Conservation (phyloP, 495 filamentous ascomycete species). For the Aspergillus bridgeri region DNA sequence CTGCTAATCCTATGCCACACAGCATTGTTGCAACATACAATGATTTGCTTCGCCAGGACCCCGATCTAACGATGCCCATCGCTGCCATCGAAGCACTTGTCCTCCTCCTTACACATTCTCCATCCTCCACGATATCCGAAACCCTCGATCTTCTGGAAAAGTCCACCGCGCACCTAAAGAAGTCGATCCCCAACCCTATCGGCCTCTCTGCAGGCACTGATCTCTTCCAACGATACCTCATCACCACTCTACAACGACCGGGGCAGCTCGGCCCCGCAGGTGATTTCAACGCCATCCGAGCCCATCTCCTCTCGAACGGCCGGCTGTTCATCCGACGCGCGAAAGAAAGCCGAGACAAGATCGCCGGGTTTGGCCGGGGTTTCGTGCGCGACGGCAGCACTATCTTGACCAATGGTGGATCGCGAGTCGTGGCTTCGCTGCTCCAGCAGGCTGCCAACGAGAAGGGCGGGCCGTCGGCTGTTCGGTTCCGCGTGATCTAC, state of each 20-base stretch:
- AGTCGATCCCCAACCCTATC: slow-evolving; percentile 77
- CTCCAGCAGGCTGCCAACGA: slow-evolving; percentile 69
- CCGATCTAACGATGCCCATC: slow-evolving; percentile 89
- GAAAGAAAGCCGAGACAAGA: slow-evolving; percentile 77
- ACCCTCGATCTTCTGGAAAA: slow-evolving; percentile 79
- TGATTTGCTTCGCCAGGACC: slow-evolving; percentile 59
- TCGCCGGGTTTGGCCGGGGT: slow-evolving; percentile 71
- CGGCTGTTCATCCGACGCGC: slow-evolving; percentile 81
- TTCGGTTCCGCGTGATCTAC: slow-evolving; percentile 82
- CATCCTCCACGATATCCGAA: slow-evolving; percentile 84
- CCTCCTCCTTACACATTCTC: slow-evolving; percentile 69
- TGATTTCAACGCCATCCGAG: slow-evolving; percentile 77
- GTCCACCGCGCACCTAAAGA: slow-evolving; percentile 69
- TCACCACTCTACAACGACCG: slow-evolving; percentile 61
- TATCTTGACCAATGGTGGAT: slow-evolving; percentile 85
- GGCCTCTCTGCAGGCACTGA: slow-evolving; percentile 89
- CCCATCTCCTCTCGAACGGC: slow-evolving; percentile 78
- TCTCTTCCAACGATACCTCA: slow-evolving; percentile 90
- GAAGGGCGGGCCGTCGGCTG: slow-evolving; percentile 48
- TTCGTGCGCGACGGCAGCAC: slow-evolving; percentile 74
- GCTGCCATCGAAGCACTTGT: slow-evolving; percentile 94
- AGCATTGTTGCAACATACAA: slow-evolving; percentile 60
- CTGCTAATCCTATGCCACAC: slow-evolving; percentile 19
- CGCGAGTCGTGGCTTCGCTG: slow-evolving; percentile 75
- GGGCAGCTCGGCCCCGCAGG: slow-evolving; percentile 49